phyloP scores from a whole-genome alignment of 768 basidiomycete species.

The Podaxis pistillaris region DNA sequence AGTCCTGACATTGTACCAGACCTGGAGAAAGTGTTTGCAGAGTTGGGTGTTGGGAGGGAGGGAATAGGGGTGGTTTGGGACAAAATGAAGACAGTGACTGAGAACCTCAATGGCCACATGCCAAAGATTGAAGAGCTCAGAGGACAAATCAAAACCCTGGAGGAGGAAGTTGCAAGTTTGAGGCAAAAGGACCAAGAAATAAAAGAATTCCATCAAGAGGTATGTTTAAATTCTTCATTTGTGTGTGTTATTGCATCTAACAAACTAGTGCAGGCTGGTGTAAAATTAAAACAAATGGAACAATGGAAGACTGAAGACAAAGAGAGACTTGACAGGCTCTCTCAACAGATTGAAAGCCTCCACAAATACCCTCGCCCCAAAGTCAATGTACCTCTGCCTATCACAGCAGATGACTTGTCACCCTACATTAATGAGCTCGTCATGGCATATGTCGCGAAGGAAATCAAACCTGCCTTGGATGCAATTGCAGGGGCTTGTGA shows the following conservation, averaged over 20 bases:
- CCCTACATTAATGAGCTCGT: slow-evolving; percentile 12
- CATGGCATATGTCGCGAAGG: slow-evolving; percentile 19
- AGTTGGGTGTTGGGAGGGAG: slow-evolving; percentile 2
- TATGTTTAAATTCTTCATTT: slow-evolving; percentile 5
- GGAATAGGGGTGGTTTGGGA: background rate
- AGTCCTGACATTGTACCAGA: background rate
- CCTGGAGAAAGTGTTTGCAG: slow-evolving; percentile 1
- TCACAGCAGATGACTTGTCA: slow-evolving; percentile 19
- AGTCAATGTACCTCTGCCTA: background rate
- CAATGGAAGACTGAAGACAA: slow-evolving; percentile 15
- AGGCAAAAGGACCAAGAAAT: slow-evolving; percentile 39
- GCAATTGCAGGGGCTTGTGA: slow-evolving; percentile 22
- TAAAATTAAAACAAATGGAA: slow-evolving; percentile 5
- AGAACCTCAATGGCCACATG: background rate
- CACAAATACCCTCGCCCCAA: background rate
- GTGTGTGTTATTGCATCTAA: background rate
- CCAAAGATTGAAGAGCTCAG: slow-evolving; percentile 14
- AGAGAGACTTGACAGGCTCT: slow-evolving; percentile 20
- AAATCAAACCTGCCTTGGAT: slow-evolving; percentile 25
- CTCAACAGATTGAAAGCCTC: slow-evolving; percentile 14
- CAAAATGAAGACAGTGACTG: slow-evolving; percentile 8
- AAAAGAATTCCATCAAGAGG: slow-evolving; percentile 28
- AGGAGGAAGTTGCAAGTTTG: slow-evolving; percentile 27
- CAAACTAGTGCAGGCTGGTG: background rate
- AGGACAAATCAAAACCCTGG: slow-evolving; percentile 23